Evolutionary conservation across 2,329 filamentous ascomycete species (phyloP), one percentile per base, ranked within the genome.

Genomic region (Aspergillus phoenicis): DNA sequence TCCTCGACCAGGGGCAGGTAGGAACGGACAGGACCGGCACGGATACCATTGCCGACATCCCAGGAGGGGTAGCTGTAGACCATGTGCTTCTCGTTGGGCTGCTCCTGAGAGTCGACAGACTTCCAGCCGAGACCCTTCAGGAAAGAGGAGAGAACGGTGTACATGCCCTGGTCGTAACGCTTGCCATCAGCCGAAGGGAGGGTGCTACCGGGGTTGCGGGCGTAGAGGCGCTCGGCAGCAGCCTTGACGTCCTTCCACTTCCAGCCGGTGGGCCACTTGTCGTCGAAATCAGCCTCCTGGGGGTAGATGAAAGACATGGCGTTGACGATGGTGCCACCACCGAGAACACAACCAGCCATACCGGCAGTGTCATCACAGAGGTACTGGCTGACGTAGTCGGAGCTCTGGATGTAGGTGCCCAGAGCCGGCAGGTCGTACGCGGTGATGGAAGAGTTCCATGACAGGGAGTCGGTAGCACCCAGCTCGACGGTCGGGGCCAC

Each of bases 221-320:
- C 78, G 72, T 91, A 91, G 15, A 88, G 84, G 39, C 85, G 82
- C 20, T 83, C 75, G 2, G 87, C 84, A 0, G 89, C 85, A n/a
- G 77, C 71, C 58, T 77, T 75, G 70, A 91, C 83, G 66, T 91
- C 88, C 5, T 76, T 70, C 13, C 85, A 81, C 74, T 89, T 86
- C 89, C 89, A 92, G 41, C 89, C 89, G 0, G 76, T 64, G 0
- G 89, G 89, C 77, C 90, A 92, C 73, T 89, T 89, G 73, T 84
- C 81, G 72, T 91, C 87, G 81, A 89, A 91, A 70, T 91, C 89
- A 3, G 78, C 71, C 2, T 83, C 79, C 63, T 87, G 84, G 0
- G 89, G 66, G 53, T 68, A 45, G 17, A 68, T 63, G 51, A 66
- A 65, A 5, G 59, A 61, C 58, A 66, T 59, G 38, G 64, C 64